Percentiles rank a stretch among this genome's conserved stretches.
Conservation (phyloP, 352 stramenopile genomes). For the Pythium brachiatum region DNA sequence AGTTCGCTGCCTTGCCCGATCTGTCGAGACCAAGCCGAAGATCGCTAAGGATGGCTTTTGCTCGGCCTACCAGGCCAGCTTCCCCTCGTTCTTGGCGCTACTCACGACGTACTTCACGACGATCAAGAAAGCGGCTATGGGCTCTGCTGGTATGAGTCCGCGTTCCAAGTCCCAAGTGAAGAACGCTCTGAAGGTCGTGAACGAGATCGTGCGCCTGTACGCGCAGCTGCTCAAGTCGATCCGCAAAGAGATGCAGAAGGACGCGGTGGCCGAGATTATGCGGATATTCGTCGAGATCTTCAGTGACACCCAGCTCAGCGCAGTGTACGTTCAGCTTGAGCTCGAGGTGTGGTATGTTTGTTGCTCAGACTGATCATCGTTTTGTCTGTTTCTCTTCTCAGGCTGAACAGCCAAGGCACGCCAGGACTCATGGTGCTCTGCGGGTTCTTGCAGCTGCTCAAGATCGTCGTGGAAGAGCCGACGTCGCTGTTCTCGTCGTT, state of each 20-base stretch:
- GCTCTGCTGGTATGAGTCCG: conserved; percentile 25
- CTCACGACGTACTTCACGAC: conserved; percentile 66
- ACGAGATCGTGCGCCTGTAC: conserved; percentile 77
- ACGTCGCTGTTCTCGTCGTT: conserved; percentile 72
- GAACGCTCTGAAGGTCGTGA: conserved; percentile 69
- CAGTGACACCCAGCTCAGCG: conserved; percentile 62
- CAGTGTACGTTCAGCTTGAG: conserved; percentile 40
- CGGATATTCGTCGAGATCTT: conserved; percentile 80
- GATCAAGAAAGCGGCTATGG: conserved; percentile 48
- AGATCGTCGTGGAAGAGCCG: conserved; percentile 75
- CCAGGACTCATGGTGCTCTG: conserved; percentile 68
- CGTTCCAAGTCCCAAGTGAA: conserved; percentile 37
- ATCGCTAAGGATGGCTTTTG: conserved; percentile 74
- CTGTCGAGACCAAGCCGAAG: conserved; percentile 75
- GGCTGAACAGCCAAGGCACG: conserved; percentile 59
- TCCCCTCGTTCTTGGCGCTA: conserved; percentile 61
- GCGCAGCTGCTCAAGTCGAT: conserved; percentile 77
- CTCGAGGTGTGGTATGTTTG: background rate
- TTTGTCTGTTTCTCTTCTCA: conserved; percentile 19
- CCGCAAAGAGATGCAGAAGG: conserved; percentile 81
- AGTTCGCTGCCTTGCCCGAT: conserved; percentile 60
- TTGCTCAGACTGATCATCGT: conserved; percentile 3
- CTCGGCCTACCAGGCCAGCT: conserved; percentile 49
- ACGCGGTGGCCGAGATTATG: conserved; percentile 68
- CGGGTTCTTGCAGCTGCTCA: conserved; percentile 73